Evolutionary conservation across 345 rosid species (phyloP).

Genomic region (Carallia brachiata): DNA sequence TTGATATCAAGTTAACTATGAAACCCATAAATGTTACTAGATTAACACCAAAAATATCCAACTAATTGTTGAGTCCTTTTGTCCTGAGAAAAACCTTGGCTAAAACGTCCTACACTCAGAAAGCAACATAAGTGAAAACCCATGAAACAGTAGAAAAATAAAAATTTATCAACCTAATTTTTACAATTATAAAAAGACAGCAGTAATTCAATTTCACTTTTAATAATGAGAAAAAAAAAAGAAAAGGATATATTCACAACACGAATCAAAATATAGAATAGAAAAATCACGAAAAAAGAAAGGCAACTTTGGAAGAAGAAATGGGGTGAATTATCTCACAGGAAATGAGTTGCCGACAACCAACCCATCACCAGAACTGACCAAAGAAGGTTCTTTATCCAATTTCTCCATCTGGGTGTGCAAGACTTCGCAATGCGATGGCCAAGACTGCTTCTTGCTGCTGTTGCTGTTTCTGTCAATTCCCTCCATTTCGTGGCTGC

Average conservation of each 20-base stretch:
- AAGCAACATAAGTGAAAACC: no score
- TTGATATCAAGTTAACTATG: no score
- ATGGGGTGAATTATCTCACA: slow-evolving; percentile 25
- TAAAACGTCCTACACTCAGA: no score
- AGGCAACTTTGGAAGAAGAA: background rate
- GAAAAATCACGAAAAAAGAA: background rate
- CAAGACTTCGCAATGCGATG: slow-evolving; percentile 40
- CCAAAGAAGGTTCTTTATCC: slow-evolving; percentile 31
- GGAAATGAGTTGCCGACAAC: slow-evolving; percentile 33
- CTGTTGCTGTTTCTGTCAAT: slow-evolving; percentile 7
- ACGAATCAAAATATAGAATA: background rate
- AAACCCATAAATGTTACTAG: no score
- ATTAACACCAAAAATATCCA: no score
- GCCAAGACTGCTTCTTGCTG: slow-evolving; percentile 29
- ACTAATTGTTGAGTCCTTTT: no score
- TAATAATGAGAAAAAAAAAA: background rate
- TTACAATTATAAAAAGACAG: no score
- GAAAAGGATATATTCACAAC: background rate
- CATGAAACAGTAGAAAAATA: no score
- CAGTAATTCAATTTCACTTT: no score
- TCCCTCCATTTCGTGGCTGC: slow-evolving; percentile 30
- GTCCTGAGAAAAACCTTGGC: no score
- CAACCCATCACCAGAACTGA: slow-evolving; percentile 30
- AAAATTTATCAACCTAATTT: no score
- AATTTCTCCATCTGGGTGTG: slow-evolving; percentile 45